Evolutionary conservation across 768 basidiomycete genomes (phyloP), one percentile per base, ranked within the genome.

Genomic region (Mycena indigotica): DNA sequence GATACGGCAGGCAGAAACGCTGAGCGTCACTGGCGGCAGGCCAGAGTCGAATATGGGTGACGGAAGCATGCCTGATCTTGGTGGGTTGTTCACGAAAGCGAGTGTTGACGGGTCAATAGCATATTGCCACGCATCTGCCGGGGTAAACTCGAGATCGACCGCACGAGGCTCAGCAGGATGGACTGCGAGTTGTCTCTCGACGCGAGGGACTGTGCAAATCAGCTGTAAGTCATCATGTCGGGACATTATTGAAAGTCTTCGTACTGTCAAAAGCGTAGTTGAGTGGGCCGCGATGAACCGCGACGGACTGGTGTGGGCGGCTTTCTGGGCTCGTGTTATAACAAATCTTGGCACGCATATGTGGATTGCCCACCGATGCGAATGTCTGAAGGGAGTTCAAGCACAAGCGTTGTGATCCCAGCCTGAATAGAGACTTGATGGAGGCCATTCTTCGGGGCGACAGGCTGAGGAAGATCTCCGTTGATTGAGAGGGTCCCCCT

Each of bases 221-320:
- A n/a, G n/a, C n/a, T n/a, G n/a, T n/a, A n/a, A n/a, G n/a, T n/a
- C n/a, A n/a, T n/a, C n/a, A n/a, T n/a, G n/a, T n/a, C n/a, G n/a
- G n/a, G n/a, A n/a, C n/a, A n/a, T n/a, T n/a, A n/a, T n/a, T n/a
- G n/a, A n/a, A n/a, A n/a, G n/a, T n/a, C n/a, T 4, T 58, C 74
- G 57, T 55, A 77, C 77, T 84, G 67, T 84, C 82, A 58, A 79
- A 80, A 4, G 83, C 82, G 63, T 83, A 84, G 66, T 84, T 75
- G 40, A 84, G 65, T 10, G 82, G 79, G 16, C 82, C 83, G 6
- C 82, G 78, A 45, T 84, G 81, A 16, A 84, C 73, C 8, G 82
- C 82, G 49, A 83, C 72, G 6, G 80, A 81, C 6, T 77, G 76
- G 60, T 83, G 77, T 17, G 81, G 80, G 19, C 83, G 75, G 26